A percentile compares a stretch with the other conserved stretches of the same genome.
Conservation (phyloP, 139 green algal genomes). For the Micractinium sp. region DNA sequence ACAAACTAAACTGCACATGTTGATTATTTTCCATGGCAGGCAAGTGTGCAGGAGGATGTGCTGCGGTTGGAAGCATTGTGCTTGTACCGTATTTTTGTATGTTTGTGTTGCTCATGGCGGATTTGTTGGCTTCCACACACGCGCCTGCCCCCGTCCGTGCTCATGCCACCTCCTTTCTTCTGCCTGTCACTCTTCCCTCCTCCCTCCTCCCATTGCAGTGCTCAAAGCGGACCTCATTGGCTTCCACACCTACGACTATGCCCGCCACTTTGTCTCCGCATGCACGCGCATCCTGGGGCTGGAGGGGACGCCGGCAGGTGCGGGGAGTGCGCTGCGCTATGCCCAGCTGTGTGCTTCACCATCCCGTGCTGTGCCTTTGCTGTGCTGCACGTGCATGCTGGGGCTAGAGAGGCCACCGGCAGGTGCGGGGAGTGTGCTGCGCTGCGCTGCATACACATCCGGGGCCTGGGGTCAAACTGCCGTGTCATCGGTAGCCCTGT, state of each 20-base stretch:
- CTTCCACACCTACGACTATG: conserved; percentile 97
- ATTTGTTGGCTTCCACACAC: no score
- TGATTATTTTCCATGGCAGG: no score
- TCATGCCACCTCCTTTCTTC: not conserved
- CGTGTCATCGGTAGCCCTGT: no score
- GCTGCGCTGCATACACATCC: not conserved
- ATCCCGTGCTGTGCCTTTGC: not conserved
- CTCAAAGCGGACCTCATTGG: conserved; percentile 90
- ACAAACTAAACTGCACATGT: no score
- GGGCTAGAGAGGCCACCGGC: not conserved
- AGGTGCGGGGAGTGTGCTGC: not conserved
- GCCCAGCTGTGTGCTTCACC: not conserved
- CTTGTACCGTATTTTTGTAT: no score
- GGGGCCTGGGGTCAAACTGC: not conserved
- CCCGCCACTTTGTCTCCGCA: conserved; percentile 91
- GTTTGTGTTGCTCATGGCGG: no score
- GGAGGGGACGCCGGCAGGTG: conserved; percentile 82
- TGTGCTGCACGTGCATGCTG: not conserved
- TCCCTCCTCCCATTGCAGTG: conserved; percentile 52
- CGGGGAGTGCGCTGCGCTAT: not conserved
- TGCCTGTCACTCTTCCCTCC: not conserved
- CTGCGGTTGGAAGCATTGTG: not conserved
- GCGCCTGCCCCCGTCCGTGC: no score
- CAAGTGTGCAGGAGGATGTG: not conserved
- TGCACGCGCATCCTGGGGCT: conserved; percentile 94